phyloP scores from a whole-genome alignment of 371 early-diverging fungal species.

The Dichotomocladium elegans region DNA sequence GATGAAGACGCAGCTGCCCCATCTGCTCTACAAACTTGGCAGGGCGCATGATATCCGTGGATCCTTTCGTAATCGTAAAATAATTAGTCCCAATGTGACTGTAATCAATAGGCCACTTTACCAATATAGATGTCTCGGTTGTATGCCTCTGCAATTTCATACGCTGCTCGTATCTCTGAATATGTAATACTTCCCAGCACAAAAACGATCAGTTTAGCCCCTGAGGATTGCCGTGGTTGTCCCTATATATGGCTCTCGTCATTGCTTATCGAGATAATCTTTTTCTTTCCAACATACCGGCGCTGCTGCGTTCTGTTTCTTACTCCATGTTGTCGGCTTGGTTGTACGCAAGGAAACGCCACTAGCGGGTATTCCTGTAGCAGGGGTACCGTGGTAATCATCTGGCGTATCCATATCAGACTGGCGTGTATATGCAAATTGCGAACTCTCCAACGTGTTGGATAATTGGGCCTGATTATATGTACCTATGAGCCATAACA shows the following conservation, averaged over 20 bases:
- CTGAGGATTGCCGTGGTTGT: constrained; percentile 13
- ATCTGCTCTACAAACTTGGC: constrained; percentile 66
- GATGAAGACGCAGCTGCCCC: constrained; percentile 34
- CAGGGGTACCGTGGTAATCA: constrained; percentile 15
- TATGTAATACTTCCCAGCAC: constrained; percentile 91
- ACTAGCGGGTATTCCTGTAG: constrained; percentile 30
- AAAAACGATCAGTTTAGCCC: constrained; percentile 64
- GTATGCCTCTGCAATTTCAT: constrained; percentile 71
- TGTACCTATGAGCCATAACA: too few relatives aligned
- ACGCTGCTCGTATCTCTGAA: constrained; percentile 84
- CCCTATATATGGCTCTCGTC: constrained; percentile 17
- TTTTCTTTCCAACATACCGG: constrained; percentile 7
- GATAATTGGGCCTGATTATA: constrained; percentile 48
- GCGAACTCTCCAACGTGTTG: constrained; percentile 43
- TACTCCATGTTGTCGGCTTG: constrained; percentile 38
- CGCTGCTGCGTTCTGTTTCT: constrained; percentile 17
- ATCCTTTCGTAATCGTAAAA: constrained; percentile 31
- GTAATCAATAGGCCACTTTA: constrained; percentile 13
- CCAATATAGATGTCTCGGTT: constrained; percentile 83
- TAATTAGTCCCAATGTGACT: background rate
- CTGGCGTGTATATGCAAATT: constrained; percentile 56
- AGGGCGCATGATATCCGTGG: constrained; percentile 77
- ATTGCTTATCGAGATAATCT: background rate
- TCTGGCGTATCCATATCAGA: constrained; percentile 44
- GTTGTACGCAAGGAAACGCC: constrained; percentile 48